A percentile compares a stretch with the other conserved stretches of the same genome.
Evolutionary conservation across 345 rosid genomes (phyloP).

Genomic region (Lumnitzera littorea): DNA sequence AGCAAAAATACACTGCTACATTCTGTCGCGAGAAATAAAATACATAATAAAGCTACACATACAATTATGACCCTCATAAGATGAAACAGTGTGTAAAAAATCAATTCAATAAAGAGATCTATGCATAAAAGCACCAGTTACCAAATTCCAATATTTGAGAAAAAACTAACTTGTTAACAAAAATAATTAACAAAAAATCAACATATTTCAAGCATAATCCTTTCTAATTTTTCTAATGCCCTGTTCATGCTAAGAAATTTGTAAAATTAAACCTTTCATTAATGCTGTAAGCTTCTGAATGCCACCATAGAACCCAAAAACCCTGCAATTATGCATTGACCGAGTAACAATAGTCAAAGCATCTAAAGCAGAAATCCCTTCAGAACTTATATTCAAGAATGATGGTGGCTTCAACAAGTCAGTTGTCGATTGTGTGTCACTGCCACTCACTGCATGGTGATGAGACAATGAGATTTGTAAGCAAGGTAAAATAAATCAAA

Average conservation of each 20-base stretch:
- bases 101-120: no score
- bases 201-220: no score
- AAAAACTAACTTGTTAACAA: no score
- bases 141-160: no score
- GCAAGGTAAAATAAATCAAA: not conserved
- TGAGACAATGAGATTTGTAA: slow-evolving; percentile 2
- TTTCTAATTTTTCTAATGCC: not conserved
- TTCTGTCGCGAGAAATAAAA: not conserved
- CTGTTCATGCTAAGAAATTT: not conserved
- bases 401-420: slow-evolving; percentile 30
- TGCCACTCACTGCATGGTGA: slow-evolving; percentile 36
- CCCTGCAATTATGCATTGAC: slow-evolving; percentile 69
- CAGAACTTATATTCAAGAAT: slow-evolving; percentile 32
- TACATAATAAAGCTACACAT: not conserved
- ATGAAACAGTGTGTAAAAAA: not conserved
- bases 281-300: slow-evolving; percentile 58
- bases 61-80: not conserved
- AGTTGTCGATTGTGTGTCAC: slow-evolving; percentile 16
- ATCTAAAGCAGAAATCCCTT: slow-evolving; percentile 49
- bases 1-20: not conserved
- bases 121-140: no score
- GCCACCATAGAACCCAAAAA: slow-evolving; percentile 60
- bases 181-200: no score
- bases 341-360: slow-evolving; percentile 46
- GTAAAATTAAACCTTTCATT: slow-evolving; percentile 47